A percentile compares a stretch with the other conserved stretches of the same genome.
These are phyloP conservation scores for Solanum ossicruentum DNA, from an alignment of 257 asterid genomes.

Conservation along the genomic window DNA sequence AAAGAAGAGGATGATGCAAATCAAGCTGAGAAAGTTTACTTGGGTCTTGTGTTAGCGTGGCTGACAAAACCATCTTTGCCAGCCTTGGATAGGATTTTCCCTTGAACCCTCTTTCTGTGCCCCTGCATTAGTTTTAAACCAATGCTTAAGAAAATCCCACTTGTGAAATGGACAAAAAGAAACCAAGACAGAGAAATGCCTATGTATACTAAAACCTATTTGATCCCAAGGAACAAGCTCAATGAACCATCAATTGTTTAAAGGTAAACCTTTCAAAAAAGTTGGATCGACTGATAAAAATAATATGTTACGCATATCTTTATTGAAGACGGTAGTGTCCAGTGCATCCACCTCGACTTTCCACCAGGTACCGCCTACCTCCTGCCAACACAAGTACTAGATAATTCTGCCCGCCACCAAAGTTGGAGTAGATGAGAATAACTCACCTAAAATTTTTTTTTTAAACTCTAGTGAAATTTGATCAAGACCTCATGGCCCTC, in stretches of 20 bases:
- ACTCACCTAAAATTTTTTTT: not conserved
- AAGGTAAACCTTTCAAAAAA: not conserved
- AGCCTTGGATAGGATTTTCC: slow-evolving; percentile 67
- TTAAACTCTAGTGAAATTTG: not conserved
- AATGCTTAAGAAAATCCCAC: not conserved
- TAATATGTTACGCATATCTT: not conserved
- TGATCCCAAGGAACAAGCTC: not conserved
- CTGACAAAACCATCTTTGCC: slow-evolving; percentile 77
- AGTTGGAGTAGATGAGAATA: not conserved
- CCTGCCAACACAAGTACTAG: not conserved
- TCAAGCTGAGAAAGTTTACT: slow-evolving; percentile 85
- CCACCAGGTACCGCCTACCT: not conserved
- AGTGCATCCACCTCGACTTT: not conserved
- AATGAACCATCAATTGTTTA: not conserved
- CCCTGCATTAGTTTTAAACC: slow-evolving; percentile 30
- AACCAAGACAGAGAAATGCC: not conserved
- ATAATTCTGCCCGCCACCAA: not conserved
- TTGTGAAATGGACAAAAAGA: not conserved
- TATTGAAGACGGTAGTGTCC: not conserved
- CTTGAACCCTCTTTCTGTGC: slow-evolving; percentile 74
- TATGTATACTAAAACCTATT: not conserved
- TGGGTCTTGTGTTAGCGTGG: slow-evolving; percentile 94
- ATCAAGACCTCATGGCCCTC: not conserved
- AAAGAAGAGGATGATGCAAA: slow-evolving; percentile 76
- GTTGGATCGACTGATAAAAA: not conserved